Evolutionary conservation across 768 basidiomycete genomes (phyloP).

Genomic region (Trametes coccinea): DNA sequence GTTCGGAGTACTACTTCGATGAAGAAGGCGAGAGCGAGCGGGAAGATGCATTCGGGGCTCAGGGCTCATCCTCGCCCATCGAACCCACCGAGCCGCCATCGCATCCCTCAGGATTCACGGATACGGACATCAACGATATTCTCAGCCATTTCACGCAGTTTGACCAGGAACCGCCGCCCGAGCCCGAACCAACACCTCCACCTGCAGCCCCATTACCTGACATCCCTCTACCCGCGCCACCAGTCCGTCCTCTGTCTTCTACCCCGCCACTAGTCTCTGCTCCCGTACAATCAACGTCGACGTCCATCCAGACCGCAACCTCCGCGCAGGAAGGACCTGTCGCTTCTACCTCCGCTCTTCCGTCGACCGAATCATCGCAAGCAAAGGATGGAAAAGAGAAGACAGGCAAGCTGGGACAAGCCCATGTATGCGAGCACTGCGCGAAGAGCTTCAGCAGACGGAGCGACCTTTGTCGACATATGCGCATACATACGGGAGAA

Average conservation of each 20-base stretch:
- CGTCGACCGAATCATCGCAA: neutral
- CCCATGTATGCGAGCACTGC: conserved; percentile 74
- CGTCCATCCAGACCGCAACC: neutral
- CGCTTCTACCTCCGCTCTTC: conserved; percentile 24
- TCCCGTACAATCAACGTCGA: conserved; percentile 1
- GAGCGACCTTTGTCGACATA: conserved; percentile 83
- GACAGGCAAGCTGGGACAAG: conserved; percentile 37
- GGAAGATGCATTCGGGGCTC: conserved; percentile 31
- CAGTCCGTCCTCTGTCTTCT: neutral
- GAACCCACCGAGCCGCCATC: conserved; percentile 39
- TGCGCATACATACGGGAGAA: conserved; percentile 89
- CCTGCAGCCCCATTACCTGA: neutral
- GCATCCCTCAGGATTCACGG: conserved; percentile 55
- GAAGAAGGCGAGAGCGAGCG: conserved; percentile 35
- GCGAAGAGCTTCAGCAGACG: conserved; percentile 79
- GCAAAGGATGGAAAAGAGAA: conserved; percentile 29
- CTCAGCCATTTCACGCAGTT: conserved; percentile 74
- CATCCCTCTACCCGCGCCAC: conserved; percentile 3
- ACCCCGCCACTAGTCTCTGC: conserved; percentile 5
- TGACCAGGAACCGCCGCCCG: conserved; percentile 36
- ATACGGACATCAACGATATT: conserved; percentile 70
- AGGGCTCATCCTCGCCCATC: conserved; percentile 19
- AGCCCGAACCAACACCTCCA: conserved; percentile 9
- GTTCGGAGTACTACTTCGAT: conserved; percentile 38
- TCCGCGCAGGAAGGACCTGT: conserved; percentile 17